Evolutionary conservation across 176 grass and related monocot species (phyloP), one percentile per base, ranked within the genome.

Genomic region (Areca catechu): DNA sequence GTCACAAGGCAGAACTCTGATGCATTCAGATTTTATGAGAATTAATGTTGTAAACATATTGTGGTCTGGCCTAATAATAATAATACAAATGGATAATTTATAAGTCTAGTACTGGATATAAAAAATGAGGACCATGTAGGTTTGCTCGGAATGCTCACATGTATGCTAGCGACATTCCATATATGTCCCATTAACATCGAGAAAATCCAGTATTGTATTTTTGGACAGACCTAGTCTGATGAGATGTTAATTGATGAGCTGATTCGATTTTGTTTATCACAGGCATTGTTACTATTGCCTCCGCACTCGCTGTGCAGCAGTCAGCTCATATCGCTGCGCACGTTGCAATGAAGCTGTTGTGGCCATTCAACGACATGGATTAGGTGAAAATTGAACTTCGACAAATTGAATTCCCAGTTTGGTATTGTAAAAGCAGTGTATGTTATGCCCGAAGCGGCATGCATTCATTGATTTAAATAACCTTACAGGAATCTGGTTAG

Each of bases 271-370:
- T 25, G 14, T 52, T 63, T 29, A 60, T 82, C 80, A 34, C 58
- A 97, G 92, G 81, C 91, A 91, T 66, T 97, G 92, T 60, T 97
- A 97, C 72, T 91, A 88, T 70, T 97, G 92, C 50, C 76, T 97
- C 71, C 81, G 75, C 17, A 91, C 92, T 24, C 80, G 92, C 29
- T 82, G 80, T 58, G 78, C 67, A 7, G 77, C 77, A 15, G 74
- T 77, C 53, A 80, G 34, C 28, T 82, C 78, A 15, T 97, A 85
- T 58, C 79, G 80, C 51, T 97, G 92, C 49, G 69, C 54, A 22
- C 77, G 80, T 48, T 97, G 92, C 66, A 82, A 91, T 22, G 86
- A 79, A 67, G 50, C 61, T 3, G 86, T 97, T 15, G 19, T 71
- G 58, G 86, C 92, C 19, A 91, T 91, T 82, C 92, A 72, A 72